Conservation (phyloP, 2,329 filamentous ascomycete species). For the Xylariaceae sp. region DNA sequence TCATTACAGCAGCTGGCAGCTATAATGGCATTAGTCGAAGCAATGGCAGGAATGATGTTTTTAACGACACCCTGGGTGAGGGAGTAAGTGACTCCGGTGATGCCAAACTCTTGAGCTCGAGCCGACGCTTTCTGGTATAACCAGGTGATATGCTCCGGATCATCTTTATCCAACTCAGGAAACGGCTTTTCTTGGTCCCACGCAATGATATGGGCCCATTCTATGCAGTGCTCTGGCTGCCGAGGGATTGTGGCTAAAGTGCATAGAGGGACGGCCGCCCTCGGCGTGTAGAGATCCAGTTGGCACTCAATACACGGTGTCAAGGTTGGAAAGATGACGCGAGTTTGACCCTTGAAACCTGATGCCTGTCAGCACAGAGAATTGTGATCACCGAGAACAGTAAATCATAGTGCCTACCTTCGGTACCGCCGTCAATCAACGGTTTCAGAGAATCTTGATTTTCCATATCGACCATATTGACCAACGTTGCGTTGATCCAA, state of each 20-base stretch:
- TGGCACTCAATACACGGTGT: constrained; percentile 98
- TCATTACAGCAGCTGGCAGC: constrained; percentile 96
- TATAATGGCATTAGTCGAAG: constrained; percentile 94
- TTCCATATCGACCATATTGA: constrained; percentile 82
- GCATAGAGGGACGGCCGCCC: constrained; percentile 92
- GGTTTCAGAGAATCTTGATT: constrained; percentile 86
- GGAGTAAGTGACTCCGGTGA: constrained; percentile 87
- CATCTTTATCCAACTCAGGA: constrained; percentile 85
- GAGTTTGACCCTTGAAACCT: constrained; percentile 94
- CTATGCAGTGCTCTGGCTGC: constrained; percentile 95
- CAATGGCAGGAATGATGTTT: constrained; percentile 98
- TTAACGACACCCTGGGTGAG: constrained; percentile 97
- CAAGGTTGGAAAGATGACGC: constrained; percentile 86
- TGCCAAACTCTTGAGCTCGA: constrained; percentile 83
- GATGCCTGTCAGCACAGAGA: constrained; percentile 15
- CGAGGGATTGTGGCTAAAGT: constrained; percentile 94
- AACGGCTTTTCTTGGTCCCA: constrained; percentile 88
- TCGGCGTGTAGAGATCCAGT: constrained; percentile 96
- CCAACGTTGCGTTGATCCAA: constrained; percentile 95
- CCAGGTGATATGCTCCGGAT: constrained; percentile 97
- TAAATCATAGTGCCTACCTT: constrained; percentile 49
- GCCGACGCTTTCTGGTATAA: constrained; percentile 78
- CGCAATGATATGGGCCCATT: constrained; percentile 97
- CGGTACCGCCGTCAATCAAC: constrained; percentile 91
- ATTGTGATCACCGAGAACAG: neutral